phyloP scores from a whole-genome alignment of 192 early-diverging fungal genomes.

The Coemansia sp. region DNA sequence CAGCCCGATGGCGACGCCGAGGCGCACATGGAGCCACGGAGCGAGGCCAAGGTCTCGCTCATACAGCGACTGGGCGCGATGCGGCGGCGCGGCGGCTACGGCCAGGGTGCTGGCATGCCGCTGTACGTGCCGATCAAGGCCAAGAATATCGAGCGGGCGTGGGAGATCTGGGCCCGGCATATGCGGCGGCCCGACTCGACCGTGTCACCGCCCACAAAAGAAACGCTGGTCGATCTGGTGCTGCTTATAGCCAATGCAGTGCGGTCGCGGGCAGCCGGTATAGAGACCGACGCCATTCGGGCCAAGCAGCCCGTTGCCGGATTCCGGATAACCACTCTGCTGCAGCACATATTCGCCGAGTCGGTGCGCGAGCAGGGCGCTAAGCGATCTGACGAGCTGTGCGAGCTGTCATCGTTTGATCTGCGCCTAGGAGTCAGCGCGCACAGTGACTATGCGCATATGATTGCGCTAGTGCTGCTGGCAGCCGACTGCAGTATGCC shows the following conservation, averaged over 20 bases:
- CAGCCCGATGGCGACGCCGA: conserved; percentile 4
- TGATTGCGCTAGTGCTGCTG: conserved; percentile 6
- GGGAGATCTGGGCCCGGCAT: conserved; percentile 34
- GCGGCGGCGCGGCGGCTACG: conserved; percentile 17
- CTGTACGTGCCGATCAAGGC: conserved; percentile 26
- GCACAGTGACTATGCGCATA: conserved; percentile 12
- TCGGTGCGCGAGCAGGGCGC: conserved; percentile 1
- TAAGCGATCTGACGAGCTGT: not conserved
- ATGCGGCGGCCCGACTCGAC: conserved; percentile 3
- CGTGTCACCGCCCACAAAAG: not conserved
- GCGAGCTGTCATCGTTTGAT: not conserved
- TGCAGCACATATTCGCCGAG: conserved; percentile 10
- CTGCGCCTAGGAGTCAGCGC: conserved; percentile 6
- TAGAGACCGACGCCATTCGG: not conserved
- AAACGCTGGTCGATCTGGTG: conserved; percentile 13
- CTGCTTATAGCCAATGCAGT: conserved; percentile 11
- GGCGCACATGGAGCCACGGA: not conserved
- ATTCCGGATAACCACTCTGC: conserved; percentile 5
- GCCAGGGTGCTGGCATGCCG: conserved; percentile 24
- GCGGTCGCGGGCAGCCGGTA: not conserved
- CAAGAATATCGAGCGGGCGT: conserved; percentile 39
- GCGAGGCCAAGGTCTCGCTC: not conserved
- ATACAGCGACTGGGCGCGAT: conserved; percentile 4
- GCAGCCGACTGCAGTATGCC: conserved; percentile 1
- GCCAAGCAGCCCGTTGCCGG: conserved; percentile 2